Evolutionary conservation across 2,329 filamentous ascomycete genomes (phyloP), one percentile per base, ranked within the genome.

Genomic region (Fusarium algeriense): DNA sequence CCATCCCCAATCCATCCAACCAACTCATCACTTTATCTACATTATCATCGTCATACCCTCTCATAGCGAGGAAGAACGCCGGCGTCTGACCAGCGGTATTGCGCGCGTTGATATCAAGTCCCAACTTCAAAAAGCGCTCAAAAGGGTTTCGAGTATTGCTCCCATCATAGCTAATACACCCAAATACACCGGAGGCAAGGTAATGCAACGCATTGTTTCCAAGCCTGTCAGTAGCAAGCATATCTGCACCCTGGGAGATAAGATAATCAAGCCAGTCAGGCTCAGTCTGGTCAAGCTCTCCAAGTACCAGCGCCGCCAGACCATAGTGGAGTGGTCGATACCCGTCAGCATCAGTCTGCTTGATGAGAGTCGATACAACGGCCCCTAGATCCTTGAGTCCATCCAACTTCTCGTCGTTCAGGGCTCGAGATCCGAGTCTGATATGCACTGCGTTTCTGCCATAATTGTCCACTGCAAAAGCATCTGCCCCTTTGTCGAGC

Each of bases 281-380:
- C 17, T 49, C 53, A 14, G 23, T 30, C 2, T 34, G 26, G 7
- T 30, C 17, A 30, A 34, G 28, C n/a, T 17, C 17, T 17, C 48
- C 41, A 20, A 26, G 14, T 19, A 45, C 13, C n/a, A 64, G 32
- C 13, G n/a, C 12, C 5, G 45, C 58, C 12, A 71, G 43, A 3
- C 55, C 67, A 30, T 75, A 73, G 20, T 73, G 67, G 3, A 75
- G 38, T 9, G 72, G 73, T 19, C 44, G 55, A 28, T 63, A 71
- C 5, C 72, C 72, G 23, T 60, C 56, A 37, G 9, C n/a, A 37
- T 75, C 73, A 20, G 45, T 19, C 45, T 67, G 38, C 41, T 71
- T 70, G 45, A 75, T 23, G 1, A 75, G 43, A 9, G 13, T 20
- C 5, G 52, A 50, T 11, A 62, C 23, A 43, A 40, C 55, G 6